phyloP scores from a whole-genome alignment of 164 flowering plant species.

The Chimonanthus praecox region DNA sequence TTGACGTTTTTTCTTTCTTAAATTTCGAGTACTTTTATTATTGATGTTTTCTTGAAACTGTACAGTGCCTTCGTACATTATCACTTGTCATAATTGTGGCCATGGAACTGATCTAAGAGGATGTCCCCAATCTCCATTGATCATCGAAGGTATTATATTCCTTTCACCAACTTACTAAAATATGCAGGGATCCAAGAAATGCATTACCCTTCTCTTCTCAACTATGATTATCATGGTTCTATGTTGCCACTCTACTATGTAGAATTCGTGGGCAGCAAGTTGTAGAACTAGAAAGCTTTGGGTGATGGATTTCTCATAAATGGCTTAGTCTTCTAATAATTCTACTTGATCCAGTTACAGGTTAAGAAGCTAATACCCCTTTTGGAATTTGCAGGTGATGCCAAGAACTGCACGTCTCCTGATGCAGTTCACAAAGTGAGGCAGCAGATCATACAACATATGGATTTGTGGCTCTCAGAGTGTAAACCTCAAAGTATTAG shows the following conservation, averaged over 20 bases:
- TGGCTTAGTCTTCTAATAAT: no score
- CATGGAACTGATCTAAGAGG: conserved; percentile 95
- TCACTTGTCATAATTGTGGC: conserved; percentile 88
- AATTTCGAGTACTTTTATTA: neutral
- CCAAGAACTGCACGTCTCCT: conserved; percentile 14
- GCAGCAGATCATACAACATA: conserved; percentile 14
- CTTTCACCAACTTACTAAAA: neutral
- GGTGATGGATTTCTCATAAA: neutral
- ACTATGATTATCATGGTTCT: neutral
- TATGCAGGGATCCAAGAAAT: neutral
- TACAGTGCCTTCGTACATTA: conserved; percentile 82
- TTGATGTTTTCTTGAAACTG: neutral
- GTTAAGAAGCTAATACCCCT: neutral
- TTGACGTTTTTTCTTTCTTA: neutral
- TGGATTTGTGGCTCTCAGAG: conserved; percentile 17
- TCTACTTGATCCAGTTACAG: no score
- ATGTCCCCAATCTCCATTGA: conserved; percentile 80
- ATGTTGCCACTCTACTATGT: neutral
- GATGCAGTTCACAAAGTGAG: conserved; percentile 20
- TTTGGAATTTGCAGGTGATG: conserved; percentile 13
- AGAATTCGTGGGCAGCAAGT: neutral
- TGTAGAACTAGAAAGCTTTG: neutral
- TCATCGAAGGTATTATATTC: conserved; percentile 52
- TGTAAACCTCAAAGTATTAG: conserved; percentile 8
- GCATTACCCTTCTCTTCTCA: neutral